Evolutionary conservation across 768 basidiomycete genomes (phyloP), one percentile per base, ranked within the genome.

Genomic region (Rossbeevera mucosa): DNA sequence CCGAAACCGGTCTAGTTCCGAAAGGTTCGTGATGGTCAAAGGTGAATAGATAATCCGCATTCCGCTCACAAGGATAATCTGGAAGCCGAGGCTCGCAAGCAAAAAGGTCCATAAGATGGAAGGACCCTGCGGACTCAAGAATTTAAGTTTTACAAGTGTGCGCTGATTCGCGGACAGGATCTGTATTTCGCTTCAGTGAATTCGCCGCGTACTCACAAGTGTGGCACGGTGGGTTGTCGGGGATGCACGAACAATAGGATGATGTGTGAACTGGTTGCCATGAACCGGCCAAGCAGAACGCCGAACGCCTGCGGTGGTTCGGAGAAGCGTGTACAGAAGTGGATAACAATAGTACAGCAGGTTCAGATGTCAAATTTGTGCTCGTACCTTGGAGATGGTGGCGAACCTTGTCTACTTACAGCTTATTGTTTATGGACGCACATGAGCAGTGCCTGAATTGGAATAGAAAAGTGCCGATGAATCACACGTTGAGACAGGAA

Each of bases 1-100:
- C 67, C 67, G 69, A 71, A 69, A 69, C 69, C 67, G 67, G 65
- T 61, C 59, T 69, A 71, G 67, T 55, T 63, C 66, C 66, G 65
- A 59, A 53, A 51, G 47, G n/a, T 50, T 38, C 41, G 52, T 47
- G 53, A 42, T 30, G 47, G 44, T 41, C 44, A 40, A 38, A 51
- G 47, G 50, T 57, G 51, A 44, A 62, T 55, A 50, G 60, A 64
- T 64, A 44, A 52, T 31, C 48, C 52, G 51, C 43, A 47, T 57
- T 47, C 48, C 47, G 56, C 52, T 60, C 65, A 53, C 50, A 29
- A 54, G 36, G 43, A 43, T 20, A 41, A 22, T 7, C 7, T 53
- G 51, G 22, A 50, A 44, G 50, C 47, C 45, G 47, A 26, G 40
- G 51, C 6, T 38, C 21, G 38, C 30, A 26, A 44, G 47, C 24